These are phyloP conservation scores for Moniliella sp. DNA, from an alignment of 1,284 basidiomycete species.

Conservation along the genomic window DNA sequence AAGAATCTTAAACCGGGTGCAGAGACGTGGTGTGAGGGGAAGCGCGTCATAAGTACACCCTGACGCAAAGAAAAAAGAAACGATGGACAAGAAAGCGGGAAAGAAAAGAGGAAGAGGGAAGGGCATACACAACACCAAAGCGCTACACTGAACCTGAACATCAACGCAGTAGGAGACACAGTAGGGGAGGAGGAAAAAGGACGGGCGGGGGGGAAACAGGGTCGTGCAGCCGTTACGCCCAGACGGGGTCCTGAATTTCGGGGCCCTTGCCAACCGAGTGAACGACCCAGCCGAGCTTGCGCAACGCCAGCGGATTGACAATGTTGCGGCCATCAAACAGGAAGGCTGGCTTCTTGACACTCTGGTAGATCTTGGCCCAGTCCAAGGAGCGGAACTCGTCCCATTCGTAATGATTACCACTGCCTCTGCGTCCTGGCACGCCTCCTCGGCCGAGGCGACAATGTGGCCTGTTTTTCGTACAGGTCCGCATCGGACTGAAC, in stretches of 20 bases:
- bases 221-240: too few species aligned
- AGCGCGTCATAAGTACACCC: too few species aligned
- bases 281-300: constrained; percentile 78
- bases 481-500: constrained; percentile 38
- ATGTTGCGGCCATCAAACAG: constrained; percentile 69
- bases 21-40: not conserved
- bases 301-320: constrained; percentile 56
- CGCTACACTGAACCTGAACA: not conserved
- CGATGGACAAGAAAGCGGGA: not conserved
- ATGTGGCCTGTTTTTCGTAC: constrained; percentile 41
- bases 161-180: not conserved
- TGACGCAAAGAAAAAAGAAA: too few species aligned
- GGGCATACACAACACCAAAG: not conserved
- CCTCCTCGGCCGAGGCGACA: constrained; percentile 54
- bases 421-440: constrained; percentile 70
- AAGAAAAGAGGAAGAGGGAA: not conserved
- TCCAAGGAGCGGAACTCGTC: constrained; percentile 79
- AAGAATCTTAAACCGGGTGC: not conserved
- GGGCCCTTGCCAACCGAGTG: constrained; percentile 34
- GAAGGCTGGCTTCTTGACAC: constrained; percentile 66
- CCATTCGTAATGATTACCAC: constrained; percentile 55
- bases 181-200: not conserved
- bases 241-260: constrained; percentile 25
- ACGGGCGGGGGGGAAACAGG: too few species aligned
- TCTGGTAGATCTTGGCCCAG: constrained; percentile 62